Percentiles rank a stretch among this genome's conserved stretches.
These are phyloP conservation scores for Stylosanthes scabra DNA, from an alignment of 331 rosid genomes.

Conservation along the genomic window DNA sequence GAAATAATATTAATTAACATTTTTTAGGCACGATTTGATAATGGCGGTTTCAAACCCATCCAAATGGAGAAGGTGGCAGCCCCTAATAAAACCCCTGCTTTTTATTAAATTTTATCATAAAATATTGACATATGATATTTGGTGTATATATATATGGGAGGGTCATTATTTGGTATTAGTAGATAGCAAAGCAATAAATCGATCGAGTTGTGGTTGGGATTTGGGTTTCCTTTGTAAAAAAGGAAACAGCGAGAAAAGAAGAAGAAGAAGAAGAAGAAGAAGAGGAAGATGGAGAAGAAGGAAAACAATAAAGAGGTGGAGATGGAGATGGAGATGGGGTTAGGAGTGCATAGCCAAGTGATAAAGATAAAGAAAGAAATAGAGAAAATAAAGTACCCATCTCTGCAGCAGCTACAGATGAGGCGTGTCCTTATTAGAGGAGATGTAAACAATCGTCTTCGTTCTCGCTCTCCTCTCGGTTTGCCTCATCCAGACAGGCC, in stretches of 20 bases:
- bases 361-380: constrained; percentile 76
- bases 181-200: neutral
- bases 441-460: constrained; percentile 46
- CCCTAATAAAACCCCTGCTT: neutral
- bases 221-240: neutral
- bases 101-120: neutral
- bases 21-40: neutral
- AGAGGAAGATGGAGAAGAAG: constrained; percentile 40
- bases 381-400: constrained; percentile 74
- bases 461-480: constrained; percentile 77
- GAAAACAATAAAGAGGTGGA: constrained; percentile 2
- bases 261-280: neutral
- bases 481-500: constrained; percentile 38
- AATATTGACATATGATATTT: too few species aligned
- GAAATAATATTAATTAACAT: neutral
- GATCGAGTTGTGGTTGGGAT: too few species aligned
- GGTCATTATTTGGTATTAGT: neutral
- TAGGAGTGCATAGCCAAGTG: constrained; percentile 81
- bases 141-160: neutral
- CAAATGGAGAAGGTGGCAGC: constrained; percentile 36
- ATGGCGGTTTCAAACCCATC: constrained; percentile 26
- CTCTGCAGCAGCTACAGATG: constrained; percentile 60
- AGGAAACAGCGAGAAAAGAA: neutral
- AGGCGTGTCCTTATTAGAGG: constrained; percentile 45
- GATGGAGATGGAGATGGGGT: constrained; percentile 29